phyloP scores from a whole-genome alignment of 2,329 filamentous ascomycete species.

The Xylogone sp. region DNA sequence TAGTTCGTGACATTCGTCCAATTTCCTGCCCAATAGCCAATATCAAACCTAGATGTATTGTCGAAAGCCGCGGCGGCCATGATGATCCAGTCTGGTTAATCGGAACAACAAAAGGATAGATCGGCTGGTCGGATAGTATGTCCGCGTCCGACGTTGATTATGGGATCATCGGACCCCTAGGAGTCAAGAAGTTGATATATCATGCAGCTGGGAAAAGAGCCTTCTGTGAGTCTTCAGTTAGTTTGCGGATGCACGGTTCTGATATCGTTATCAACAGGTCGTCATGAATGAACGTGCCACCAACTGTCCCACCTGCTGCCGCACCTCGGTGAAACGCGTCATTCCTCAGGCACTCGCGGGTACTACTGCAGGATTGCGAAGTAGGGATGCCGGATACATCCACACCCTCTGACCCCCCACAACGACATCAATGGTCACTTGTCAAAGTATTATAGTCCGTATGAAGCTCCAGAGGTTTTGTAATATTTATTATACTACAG shows the following conservation, averaged over 20 bases:
- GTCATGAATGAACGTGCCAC: too few species aligned
- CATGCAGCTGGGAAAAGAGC: not conserved
- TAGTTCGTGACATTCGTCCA: slow-evolving; percentile 54
- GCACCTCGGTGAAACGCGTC: not conserved
- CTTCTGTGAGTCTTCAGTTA: not conserved
- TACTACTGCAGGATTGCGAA: too few species aligned
- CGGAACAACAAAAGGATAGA: not conserved
- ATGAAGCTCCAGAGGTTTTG: too few species aligned
- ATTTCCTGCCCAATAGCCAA: slow-evolving; percentile 50
- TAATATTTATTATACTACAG: too few species aligned
- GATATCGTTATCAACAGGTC: too few species aligned
- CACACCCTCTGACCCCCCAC: too few species aligned
- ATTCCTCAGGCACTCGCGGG: not conserved
- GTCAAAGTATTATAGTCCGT: too few species aligned
- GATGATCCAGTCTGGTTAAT: not conserved
- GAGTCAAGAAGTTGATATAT: not conserved
- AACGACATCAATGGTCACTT: too few species aligned
- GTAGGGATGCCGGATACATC: too few species aligned
- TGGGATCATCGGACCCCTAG: not conserved
- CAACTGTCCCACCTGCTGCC: not conserved
- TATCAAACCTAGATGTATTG: slow-evolving; percentile 32
- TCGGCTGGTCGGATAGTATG: not conserved
- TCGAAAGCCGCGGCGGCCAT: slow-evolving; percentile 22
- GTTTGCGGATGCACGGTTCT: not conserved
- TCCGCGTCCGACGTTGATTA: not conserved